Evolutionary conservation across 768 basidiomycete species (phyloP), one percentile per base, ranked within the genome.

Genomic region (Naganishia kalamii): DNA sequence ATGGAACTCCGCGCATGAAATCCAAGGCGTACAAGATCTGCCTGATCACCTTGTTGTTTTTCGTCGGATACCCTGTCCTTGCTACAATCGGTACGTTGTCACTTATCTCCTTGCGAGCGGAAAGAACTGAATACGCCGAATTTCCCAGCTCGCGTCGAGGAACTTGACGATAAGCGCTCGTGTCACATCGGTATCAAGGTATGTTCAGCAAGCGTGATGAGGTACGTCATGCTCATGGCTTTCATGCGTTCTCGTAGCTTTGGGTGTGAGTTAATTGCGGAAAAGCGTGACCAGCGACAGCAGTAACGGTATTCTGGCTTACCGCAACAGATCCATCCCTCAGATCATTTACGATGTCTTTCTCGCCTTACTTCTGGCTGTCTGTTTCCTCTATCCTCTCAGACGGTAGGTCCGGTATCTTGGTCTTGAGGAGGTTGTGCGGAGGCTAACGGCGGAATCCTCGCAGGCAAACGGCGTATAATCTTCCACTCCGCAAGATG

Each of bases 171-270:
- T n/a, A 35, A 40, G 21, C 54, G 54, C 23, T 37, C 54, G 10
- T 57, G 54, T 15, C 54, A 57, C 40, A 57, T 37, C 37, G 54
- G 54, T 3, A 10, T 57, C 3, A 57, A 57, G 32, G 54, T 57
- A 57, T 21, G 54, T 25, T 3, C 8, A 25, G 3, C 30, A 2
- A 15, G 7, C 23, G 11, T 21, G 17, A 40, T 37, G 21, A 11
- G 8, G 4, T 21, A 12, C 7, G n/a, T 23, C 23, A 23, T 12
- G 35, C 54, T 57, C n/a, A 57, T 41, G 21, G 32, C 35, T 41
- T 40, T 57, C 33, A 1, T 17, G 21, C 8, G 35, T 40, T 41
- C 2, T 21, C 21, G 40, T 25, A 57, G 54, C 54, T 57, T 6
- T 57, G 54, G 54, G 54, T 57, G 54, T 57, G 37, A 2, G 51